These are phyloP conservation scores for Populus ilicifolia DNA, from an alignment of 345 rosid genomes.

Conservation along the genomic window DNA sequence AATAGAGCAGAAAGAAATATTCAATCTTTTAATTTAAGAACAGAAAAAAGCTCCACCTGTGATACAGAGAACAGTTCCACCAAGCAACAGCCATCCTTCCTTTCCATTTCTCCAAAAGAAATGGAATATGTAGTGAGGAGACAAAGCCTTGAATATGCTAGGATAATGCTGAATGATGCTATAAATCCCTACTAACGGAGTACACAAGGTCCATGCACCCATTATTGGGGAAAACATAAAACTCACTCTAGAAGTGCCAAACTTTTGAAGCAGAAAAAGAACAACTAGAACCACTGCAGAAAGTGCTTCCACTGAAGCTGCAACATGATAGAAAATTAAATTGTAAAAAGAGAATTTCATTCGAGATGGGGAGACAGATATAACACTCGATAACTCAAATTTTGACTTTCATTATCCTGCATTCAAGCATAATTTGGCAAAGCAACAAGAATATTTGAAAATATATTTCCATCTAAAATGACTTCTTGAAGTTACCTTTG, in stretches of 20 bases:
- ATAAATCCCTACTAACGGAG: conserved; percentile 71
- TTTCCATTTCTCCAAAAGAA: conserved; percentile 65
- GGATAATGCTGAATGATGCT: conserved; percentile 69
- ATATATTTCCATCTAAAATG: neutral
- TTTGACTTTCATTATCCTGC: neutral
- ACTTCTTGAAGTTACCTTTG: neutral
- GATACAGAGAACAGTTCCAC: conserved; percentile 80
- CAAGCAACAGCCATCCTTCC: conserved; percentile 75
- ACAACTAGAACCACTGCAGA: conserved; percentile 63
- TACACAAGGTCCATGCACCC: conserved; percentile 73
- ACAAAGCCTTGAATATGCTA: conserved; percentile 70
- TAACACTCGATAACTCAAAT: neutral
- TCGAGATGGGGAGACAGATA: neutral
- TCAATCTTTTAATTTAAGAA: neutral
- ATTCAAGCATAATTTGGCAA: neutral
- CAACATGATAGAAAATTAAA: conserved; percentile 16
- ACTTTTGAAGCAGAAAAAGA: conserved; percentile 73
- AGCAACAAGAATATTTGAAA: neutral
- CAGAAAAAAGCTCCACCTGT: conserved; percentile 44
- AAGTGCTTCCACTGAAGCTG: conserved; percentile 74
- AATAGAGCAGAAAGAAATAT: neutral
- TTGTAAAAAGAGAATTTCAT: neutral
- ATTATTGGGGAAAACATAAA: conserved; percentile 85
- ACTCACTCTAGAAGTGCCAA: conserved; percentile 80
- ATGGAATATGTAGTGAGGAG: conserved; percentile 55